Base-by-base conservation (phyloP, 1,284 basidiomycete species). In the Fomes fomentarius region DNA sequence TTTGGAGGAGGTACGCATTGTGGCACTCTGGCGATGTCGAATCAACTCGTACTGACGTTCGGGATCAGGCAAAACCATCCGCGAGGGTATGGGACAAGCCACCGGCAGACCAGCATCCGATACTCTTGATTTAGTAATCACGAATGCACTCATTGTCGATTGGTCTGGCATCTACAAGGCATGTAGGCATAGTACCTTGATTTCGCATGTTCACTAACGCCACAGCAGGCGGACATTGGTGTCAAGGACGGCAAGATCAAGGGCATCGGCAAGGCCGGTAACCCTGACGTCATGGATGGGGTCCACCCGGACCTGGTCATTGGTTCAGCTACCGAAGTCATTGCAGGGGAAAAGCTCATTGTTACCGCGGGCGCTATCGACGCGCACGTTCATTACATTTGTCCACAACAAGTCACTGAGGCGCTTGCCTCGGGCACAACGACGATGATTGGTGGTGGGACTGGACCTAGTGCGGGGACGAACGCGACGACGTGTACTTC, bases 31-130 rank as follows among this genome's bases (percentile, higher is more conserved):
- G 26, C 12, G 28, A 24, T 24, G 15, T 14, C 12, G 28, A 4
- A 51, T n/a, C n/a, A n/a, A n/a, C n/a, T n/a, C n/a, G 30, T n/a
- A 54, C 43, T 57, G 34, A 51, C 50, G 19, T 5, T 50, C 45
- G 21, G 4, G 22, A 10, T 21, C 58, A 91, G 91, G 93, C 12
- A 98, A 98, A 74, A 85, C 89, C 0, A 89, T 97, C 47, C 87
- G 95, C n/a, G 96, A 98, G 66, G 95, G 95, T 9, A 96, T 96
- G 91, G 97, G 96, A 7, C 96, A 99, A 72, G 89, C 90, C 0
- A 92, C 91, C 0, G 86, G 91, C 54, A 76, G 87, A 8, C 75
- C 82, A 0, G 83, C 91, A 17, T 63, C 65, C 0, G 86, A 93
- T 45, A 83, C 88, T 0, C 80, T 99, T 39, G 97, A 99, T 68